phyloP scores from a whole-genome alignment of 208 protist species.

The Vickermania spadyakhi region DNA sequence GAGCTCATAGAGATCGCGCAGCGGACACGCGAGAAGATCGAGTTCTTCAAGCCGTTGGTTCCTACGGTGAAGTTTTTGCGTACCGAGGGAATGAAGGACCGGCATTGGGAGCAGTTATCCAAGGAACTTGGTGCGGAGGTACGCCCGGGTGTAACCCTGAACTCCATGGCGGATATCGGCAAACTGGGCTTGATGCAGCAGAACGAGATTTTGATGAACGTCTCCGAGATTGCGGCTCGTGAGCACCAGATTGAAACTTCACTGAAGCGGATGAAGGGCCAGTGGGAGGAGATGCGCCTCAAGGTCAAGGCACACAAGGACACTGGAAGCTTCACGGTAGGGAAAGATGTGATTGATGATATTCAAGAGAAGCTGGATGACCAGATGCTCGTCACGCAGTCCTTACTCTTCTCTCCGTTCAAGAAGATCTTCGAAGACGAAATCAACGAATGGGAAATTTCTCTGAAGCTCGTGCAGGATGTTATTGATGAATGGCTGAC shows the following conservation, averaged over 20 bases:
- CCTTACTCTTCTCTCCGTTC: conserved; percentile 94
- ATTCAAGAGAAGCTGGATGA: conserved; percentile 94
- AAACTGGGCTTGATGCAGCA: conserved; percentile 65
- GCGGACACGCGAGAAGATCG: conserved; percentile 80
- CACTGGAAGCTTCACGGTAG: conserved; percentile 91
- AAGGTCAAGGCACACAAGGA: conserved; percentile 82
- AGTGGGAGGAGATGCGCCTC: conserved; percentile 88
- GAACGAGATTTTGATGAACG: conserved; percentile 78
- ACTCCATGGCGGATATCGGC: conserved; percentile 76
- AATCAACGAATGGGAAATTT: conserved; percentile 87
- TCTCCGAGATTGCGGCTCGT: conserved; percentile 91
- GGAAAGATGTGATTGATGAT: conserved; percentile 86
- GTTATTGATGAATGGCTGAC: conserved; percentile 93
- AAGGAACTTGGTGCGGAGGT: conserved; percentile 91
- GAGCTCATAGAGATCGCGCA: conserved; percentile 85
- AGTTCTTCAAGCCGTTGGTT: conserved; percentile 93
- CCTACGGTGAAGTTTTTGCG: conserved; percentile 93
- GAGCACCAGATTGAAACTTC: conserved; percentile 94
- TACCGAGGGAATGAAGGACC: conserved; percentile 93
- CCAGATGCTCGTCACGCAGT: conserved; percentile 94
- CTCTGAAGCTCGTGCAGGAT: conserved; percentile 82
- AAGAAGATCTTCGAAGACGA: conserved; percentile 95
- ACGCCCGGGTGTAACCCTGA: conserved; percentile 80
- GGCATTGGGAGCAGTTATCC: conserved; percentile 93
- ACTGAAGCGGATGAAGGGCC: conserved; percentile 90